Evolutionary conservation across 2,329 filamentous ascomycete species (phyloP), one percentile per base, ranked within the genome.

Genomic region (Venturia nashicola): DNA sequence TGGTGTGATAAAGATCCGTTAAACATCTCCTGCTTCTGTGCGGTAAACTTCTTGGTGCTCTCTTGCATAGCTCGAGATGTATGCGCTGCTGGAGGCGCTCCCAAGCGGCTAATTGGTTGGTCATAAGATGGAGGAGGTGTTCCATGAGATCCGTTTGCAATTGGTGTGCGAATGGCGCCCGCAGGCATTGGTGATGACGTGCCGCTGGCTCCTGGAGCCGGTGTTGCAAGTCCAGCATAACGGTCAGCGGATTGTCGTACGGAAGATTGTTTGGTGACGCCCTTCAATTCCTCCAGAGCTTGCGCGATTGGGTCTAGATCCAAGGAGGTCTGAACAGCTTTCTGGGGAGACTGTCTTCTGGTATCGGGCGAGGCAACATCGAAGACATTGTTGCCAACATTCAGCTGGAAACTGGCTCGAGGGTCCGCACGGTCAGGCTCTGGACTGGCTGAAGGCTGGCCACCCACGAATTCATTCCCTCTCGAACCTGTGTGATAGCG

Each of bases 31-130:
- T 90, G 84, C 2, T 90, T 90, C 74, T 97, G 89, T 40, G 46
- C 48, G 3, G 51, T 57, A 27, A 55, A 63, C 12, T 59, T 54
- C 48, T 57, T 63, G 8, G 91, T 94, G 4, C 92, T 90, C 74
- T 96, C 90, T 72, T 96, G 90, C 95, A 99, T 99, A 59, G 94
- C 90, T 67, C 88, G 90, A 4, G 91, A 89, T 0, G 95, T 99
- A 66, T 95, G 91, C 1, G 94, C 94, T 2, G 93, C 91, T 65
- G 93, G 88, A 1, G 94, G 95, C 14, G 93, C 89, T 63, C 91
- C 94, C 4, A 97, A 82, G 65, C 90, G 83, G 72, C 89, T 90
- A 57, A 91, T 82, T 61, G 87, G 76, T 65, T 82, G 84, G 65
- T 93, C 89, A 71, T 97, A 97, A 0, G 89, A 90, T 4, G 93